Conservation (phyloP, 2,329 filamentous ascomycete genomes). For the Xylaria digitata region DNA sequence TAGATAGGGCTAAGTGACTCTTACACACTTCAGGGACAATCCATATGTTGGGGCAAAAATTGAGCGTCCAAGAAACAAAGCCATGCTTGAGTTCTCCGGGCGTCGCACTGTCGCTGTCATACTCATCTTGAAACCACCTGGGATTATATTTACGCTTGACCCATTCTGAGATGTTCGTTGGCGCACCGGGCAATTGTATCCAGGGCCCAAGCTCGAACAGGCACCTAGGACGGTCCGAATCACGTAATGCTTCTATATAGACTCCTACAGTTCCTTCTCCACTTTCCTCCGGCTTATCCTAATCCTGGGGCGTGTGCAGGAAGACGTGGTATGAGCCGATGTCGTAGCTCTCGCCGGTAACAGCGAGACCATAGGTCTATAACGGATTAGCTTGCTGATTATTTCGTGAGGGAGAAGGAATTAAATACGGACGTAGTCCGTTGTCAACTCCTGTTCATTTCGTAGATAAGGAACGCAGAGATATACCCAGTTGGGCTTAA, state of each 20-base stretch:
- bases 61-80: neutral
- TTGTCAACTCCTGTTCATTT: too few relatives aligned
- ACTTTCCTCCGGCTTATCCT: neutral
- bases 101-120: too few relatives aligned
- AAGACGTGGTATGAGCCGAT: neutral
- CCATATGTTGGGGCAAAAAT: neutral
- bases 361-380: neutral
- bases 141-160: too few relatives aligned
- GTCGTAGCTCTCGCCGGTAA: neutral
- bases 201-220: constrained; percentile 1
- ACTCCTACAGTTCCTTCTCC: neutral
- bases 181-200: neutral
- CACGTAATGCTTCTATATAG: neutral
- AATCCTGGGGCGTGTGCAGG: neutral
- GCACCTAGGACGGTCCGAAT: neutral
- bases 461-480: neutral
- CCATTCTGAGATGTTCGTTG: neutral
- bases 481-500: constrained; percentile 6
- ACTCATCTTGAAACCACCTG: too few relatives aligned
- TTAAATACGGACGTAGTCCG: neutral
- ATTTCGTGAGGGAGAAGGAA: too few relatives aligned
- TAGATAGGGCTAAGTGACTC: neutral
- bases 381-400: neutral
- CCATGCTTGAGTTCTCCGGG: neutral
- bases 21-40: neutral